phyloP scores from a whole-genome alignment of 2,329 filamentous ascomycete genomes.

The Colletotrichum endophyticum region DNA sequence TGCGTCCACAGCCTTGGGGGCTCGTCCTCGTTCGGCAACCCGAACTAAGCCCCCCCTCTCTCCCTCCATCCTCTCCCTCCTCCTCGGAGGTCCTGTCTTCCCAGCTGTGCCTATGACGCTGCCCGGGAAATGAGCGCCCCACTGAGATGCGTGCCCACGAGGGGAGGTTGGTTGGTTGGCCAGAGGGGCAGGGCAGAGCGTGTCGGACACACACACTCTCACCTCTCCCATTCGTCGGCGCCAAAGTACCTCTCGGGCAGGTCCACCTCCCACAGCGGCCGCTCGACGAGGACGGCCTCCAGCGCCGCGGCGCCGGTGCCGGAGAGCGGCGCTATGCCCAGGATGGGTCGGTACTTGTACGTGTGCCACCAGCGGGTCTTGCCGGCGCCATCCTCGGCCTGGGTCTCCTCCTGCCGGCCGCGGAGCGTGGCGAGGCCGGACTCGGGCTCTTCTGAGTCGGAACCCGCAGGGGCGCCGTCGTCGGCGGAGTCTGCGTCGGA shows the following conservation, averaged over 20 bases:
- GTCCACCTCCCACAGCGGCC: constrained; percentile 83
- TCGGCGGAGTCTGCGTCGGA: constrained; percentile 35
- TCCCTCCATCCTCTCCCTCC: background rate
- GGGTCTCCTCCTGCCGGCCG: constrained; percentile 23
- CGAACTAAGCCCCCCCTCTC: background rate
- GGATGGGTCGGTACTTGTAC: constrained; percentile 91
- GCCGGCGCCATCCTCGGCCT: constrained; percentile 23
- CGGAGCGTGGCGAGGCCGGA: constrained; percentile 42
- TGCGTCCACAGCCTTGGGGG: background rate
- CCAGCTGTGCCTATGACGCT: background rate
- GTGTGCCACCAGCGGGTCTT: constrained; percentile 73
- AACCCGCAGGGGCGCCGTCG: constrained; percentile 23
- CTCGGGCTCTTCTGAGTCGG: constrained; percentile 35
- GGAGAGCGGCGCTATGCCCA: constrained; percentile 67
- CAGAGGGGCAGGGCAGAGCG: background rate
- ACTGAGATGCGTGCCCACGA: background rate
- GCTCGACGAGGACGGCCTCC: constrained; percentile 88
- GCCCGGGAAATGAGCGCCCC: background rate
- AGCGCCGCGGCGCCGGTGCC: constrained; percentile 35
- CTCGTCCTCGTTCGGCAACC: background rate
- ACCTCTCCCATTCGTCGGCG: constrained; percentile 55
- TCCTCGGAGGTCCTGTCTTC: background rate
- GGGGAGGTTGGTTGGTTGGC: background rate
- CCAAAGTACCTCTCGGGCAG: constrained; percentile 74
- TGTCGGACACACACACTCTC: background rate